These are phyloP conservation scores for Linnemannia exigua DNA, from an alignment of 192 early-diverging fungal genomes.

Conservation along the genomic window DNA sequence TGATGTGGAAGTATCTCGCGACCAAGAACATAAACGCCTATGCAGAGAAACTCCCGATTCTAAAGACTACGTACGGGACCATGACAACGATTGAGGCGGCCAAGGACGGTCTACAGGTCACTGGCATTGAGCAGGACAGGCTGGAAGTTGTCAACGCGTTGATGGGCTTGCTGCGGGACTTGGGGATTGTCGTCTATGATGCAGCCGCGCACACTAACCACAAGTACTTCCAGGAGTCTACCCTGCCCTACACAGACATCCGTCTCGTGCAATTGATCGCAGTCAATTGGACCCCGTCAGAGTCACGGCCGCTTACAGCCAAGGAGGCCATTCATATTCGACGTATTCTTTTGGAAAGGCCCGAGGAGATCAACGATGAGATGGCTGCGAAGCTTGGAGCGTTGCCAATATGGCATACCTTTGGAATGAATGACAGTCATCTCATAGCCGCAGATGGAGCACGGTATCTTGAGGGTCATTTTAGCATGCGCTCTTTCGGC, in stretches of 20 bases:
- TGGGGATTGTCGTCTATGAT: constrained; percentile 7
- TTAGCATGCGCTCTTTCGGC: not conserved
- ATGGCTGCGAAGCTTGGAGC: not conserved
- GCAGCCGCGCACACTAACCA: not conserved
- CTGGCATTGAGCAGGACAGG: not conserved
- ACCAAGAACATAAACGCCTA: too few relatives aligned
- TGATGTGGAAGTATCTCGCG: not conserved
- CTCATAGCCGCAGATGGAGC: constrained; percentile 18
- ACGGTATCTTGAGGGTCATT: not conserved
- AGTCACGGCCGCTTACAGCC: not conserved
- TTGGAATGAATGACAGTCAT: not conserved
- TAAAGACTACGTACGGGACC: constrained; percentile 5
- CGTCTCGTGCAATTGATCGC: not conserved
- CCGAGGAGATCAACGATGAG: rapidly evolving
- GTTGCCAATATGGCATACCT: not conserved
- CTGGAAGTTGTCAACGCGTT: not conserved
- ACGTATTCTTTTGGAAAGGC: not conserved
- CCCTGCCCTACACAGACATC: not conserved
- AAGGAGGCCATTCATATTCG: not conserved
- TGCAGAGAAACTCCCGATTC: not conserved
- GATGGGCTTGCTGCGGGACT: not conserved
- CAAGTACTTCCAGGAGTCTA: not conserved
- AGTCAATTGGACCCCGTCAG: not conserved
- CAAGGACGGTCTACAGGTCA: not conserved
- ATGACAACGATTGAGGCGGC: not conserved